phyloP scores from a whole-genome alignment of 805 yeast species.

The Metschnikowia sp. region DNA sequence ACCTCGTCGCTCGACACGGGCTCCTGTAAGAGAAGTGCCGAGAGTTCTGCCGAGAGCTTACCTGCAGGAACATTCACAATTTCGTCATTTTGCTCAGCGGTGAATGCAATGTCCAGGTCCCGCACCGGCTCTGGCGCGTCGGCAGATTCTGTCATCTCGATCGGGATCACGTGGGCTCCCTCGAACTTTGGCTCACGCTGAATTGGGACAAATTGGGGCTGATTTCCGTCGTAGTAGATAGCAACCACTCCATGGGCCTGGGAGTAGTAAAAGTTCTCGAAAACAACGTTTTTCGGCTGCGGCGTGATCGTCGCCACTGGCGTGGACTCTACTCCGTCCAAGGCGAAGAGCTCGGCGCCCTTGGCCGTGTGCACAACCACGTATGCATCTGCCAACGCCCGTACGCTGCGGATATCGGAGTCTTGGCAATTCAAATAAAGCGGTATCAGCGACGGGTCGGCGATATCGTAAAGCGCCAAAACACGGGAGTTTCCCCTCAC shows the following conservation, averaged over 20 bases:
- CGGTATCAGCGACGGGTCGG: conserved; percentile 5
- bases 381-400: conserved; percentile 4
- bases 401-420: conserved; percentile 7
- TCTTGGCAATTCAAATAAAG: conserved; percentile 1
- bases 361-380: conserved; percentile 27
- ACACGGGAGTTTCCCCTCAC: conserved; percentile 5
- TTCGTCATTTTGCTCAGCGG: conserved; percentile 21
- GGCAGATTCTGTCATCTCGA: conserved; percentile 27
- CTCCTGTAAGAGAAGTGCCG: conserved; percentile 14
- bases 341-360: conserved; percentile 29
- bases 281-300: conserved; percentile 12
- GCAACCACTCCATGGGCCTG: conserved; percentile 31
- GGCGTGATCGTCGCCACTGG: conserved; percentile 18
- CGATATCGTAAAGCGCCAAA: conserved; percentile 6
- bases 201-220: conserved; percentile 23
- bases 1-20: conserved; percentile 10
- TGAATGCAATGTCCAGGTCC: conserved; percentile 13
- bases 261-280: conserved; percentile 30
- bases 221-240: conserved; percentile 36
- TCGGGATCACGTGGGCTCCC: conserved; percentile 16
- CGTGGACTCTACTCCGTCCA: conserved; percentile 9
- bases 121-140: conserved; percentile 16
- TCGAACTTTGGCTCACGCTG: conserved; percentile 11
- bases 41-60: conserved; percentile 24
- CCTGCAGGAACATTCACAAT: conserved; percentile 23